Base-by-base conservation (phyloP, 2,329 filamentous ascomycete genomes). In the Coleophoma crateriformis region DNA sequence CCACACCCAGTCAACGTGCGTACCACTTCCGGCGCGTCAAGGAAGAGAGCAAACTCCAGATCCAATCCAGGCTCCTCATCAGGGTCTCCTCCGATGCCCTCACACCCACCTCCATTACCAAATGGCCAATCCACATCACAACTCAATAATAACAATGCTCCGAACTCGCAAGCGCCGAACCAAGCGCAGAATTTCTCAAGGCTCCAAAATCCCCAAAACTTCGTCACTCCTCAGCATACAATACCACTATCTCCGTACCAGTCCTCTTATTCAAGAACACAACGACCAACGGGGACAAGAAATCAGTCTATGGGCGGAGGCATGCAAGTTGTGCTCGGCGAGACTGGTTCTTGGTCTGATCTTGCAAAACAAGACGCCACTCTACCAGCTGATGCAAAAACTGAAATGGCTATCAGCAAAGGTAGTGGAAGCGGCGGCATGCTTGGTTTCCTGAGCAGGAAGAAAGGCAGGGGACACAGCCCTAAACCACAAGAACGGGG, bases 401-500 rank as follows among this genome's bases (percentile, higher is more conserved):
- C 75, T 15, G 67, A 69, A 2, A 67, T 64, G n/a, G 72, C 71
- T 51, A 74, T 70, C 57, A 72, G 78, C 51, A 71, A 78, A 56
- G 81, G 83, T n/a, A 83, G 85, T 15, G 81, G 83, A n/a, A 83
- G 85, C 15, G 35, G 35, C 13, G 89, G 91, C 47, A 92, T 96
- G 78, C 85, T 97, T 57, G 88, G 90, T 1, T 95, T 99, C 67
- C 75, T 97, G 53, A 88, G 81, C 56, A 79, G 91, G 62, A 96
- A 95, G 72, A 96, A 89, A 73, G 90, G 91, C 27, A 78, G 91
- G 55, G 90, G 90, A 49, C 84, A 90, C 68, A 96, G 90, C 65
- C 94, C 94, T 1, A 96, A 96, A 71, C 91, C 91, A 22, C 92
- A 90, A 67, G 91, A 97, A 71, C 81, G 90, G 49, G 94, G 94